Base-by-base conservation (phyloP, 179 eudicot genomes). In the Amaranthus tricolor region DNA sequence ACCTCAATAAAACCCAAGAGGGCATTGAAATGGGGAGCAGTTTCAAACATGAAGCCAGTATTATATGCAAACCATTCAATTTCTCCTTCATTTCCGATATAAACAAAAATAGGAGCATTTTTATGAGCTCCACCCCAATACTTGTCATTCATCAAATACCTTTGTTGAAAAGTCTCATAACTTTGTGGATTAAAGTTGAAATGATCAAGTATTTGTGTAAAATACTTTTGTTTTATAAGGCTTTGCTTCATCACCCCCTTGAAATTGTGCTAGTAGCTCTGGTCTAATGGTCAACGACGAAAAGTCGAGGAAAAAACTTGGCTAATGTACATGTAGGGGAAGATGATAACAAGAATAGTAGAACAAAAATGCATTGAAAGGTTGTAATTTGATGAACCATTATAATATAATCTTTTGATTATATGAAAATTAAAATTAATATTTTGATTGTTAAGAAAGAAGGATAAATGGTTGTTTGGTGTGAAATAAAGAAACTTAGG, bases 21-120 rank as follows among this genome's bases (percentile, higher is more conserved):
- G 48, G 98, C 90, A 24, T 79, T 81, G 71, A 91, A 93, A 68
- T 14, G 85, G 0, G 92, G 93, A 0, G 98, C 98, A n/a, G 2
- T 80, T 10, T 93, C 91, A 66, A 76, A 88, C 88, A 93, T 78
- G 68, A 93, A 87, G 12, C 97, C 97, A 12, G 95, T 88, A 48
- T 92, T 92, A 47, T 85, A 87, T 49, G 97, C 82, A 51, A 92
- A 92, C 97, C 97, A 90, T 65, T 92, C 95, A 56, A 92, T 92
- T 24, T 87, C 83, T n/a, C 94, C 96, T 87, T 93, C 98, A 58
- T 89, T 89, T 0, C 98, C 98, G 9, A 85, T 89, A 78, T 93
- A 93, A 17, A 93, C 88, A 55, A 93, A 93, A 53, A 93, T 88
- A 0, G 96, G 98, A 40, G 89, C 83, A 71, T 85, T 85, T 49